A percentile compares a stretch with the other conserved stretches of the same genome.
Conservation (phyloP, 805 yeast genomes). For the Candida maris region DNA sequence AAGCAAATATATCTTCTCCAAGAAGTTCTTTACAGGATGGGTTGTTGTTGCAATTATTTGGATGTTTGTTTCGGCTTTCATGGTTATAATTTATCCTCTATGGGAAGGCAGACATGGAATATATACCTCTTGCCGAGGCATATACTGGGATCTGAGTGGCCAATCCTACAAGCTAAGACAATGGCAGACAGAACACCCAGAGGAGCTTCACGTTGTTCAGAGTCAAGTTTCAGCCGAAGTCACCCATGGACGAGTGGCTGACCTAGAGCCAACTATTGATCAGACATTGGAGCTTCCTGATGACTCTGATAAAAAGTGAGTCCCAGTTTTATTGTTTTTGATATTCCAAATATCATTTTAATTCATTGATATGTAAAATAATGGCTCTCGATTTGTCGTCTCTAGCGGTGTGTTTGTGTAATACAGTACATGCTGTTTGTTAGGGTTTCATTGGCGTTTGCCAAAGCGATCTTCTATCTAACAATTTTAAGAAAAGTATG, state of each 20-base stretch:
- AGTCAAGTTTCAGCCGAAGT: conserved; percentile 52
- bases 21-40: conserved; percentile 85
- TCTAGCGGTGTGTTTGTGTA: too few species aligned
- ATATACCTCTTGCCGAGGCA: conserved; percentile 62
- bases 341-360: too few species aligned
- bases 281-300: conserved; percentile 7
- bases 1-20: conserved; percentile 67
- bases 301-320: conserved; percentile 1
- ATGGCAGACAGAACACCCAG: conserved; percentile 77
- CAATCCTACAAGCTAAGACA: conserved; percentile 66
- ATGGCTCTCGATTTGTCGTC: too few species aligned
- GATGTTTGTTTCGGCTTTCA: conserved; percentile 64
- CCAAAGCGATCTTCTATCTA: too few species aligned
- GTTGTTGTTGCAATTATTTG: conserved; percentile 76
- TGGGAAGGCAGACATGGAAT: conserved; percentile 72
- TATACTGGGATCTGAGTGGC: conserved; percentile 83
- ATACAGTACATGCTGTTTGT: too few species aligned
- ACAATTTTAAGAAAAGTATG: too few species aligned
- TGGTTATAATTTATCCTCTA: conserved; percentile 67
- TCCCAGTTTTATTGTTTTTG: too few species aligned
- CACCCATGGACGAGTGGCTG: conserved; percentile 20
- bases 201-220: conserved; percentile 67
- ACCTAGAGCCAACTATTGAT: conserved; percentile 15
- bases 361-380: too few species aligned
- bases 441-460: too few species aligned